Evolutionary conservation across 192 early-diverging fungal genomes (phyloP).

Genomic region (Kickxella alabastrina): DNA sequence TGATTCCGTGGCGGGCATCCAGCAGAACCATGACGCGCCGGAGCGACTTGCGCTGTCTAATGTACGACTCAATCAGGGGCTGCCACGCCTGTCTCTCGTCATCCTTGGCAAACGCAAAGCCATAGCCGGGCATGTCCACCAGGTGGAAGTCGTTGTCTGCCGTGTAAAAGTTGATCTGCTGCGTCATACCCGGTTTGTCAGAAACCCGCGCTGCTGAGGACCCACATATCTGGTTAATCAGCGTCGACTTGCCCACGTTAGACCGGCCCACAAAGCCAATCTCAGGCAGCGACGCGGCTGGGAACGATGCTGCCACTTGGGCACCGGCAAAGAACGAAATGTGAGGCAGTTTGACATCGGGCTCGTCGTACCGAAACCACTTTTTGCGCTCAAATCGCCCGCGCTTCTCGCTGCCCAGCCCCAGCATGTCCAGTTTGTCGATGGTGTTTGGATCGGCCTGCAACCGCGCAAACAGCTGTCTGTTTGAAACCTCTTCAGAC

Average conservation of each 20-base stretch:
- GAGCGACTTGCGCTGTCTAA: slow-evolving; percentile 54
- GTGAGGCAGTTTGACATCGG: slow-evolving; percentile 39
- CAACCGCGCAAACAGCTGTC: slow-evolving; percentile 40
- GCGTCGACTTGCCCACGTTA: slow-evolving; percentile 78
- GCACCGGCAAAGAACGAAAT: slow-evolving; percentile 51
- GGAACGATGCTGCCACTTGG: slow-evolving; percentile 37
- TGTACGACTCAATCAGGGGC: slow-evolving; percentile 66
- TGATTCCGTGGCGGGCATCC: slow-evolving; percentile 70
- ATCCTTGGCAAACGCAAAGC: slow-evolving; percentile 75
- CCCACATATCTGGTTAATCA: slow-evolving; percentile 64
- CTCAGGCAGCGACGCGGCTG: slow-evolving; percentile 35
- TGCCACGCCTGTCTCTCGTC: slow-evolving; percentile 54
- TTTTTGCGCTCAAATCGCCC: slow-evolving; percentile 42
- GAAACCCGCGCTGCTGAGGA: slow-evolving; percentile 62
- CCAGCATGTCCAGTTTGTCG: slow-evolving; percentile 39
- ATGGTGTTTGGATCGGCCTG: slow-evolving; percentile 29
- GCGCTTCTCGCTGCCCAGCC: slow-evolving; percentile 38
- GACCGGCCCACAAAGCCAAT: slow-evolving; percentile 60
- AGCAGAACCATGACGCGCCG: slow-evolving; percentile 68
- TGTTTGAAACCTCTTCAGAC: slow-evolving; percentile 28
- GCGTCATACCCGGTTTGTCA: slow-evolving; percentile 72
- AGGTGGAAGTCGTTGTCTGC: slow-evolving; percentile 60
- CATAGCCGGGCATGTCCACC: slow-evolving; percentile 81
- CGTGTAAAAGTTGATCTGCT: slow-evolving; percentile 76
- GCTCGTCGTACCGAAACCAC: slow-evolving; percentile 47